Conservation (phyloP, 441 rosid species). For the Adansonia rubrostipa region DNA sequence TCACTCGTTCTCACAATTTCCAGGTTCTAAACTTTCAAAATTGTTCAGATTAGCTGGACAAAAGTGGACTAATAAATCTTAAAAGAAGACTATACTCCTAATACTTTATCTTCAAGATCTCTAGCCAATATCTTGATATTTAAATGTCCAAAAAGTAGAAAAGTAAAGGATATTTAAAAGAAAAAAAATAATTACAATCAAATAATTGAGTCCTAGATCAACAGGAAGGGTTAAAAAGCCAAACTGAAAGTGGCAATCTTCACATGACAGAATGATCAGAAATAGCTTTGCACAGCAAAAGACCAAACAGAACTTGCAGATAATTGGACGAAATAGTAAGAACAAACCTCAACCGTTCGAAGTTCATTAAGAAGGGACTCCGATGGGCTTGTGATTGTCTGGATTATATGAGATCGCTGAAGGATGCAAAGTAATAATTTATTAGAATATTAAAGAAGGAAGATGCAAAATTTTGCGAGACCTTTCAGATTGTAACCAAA, state of each 20-base stretch:
- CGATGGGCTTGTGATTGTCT: constrained; percentile 73
- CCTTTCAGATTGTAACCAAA: constrained; percentile 6
- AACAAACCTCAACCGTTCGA: constrained; percentile 74
- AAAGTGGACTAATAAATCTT: constrained; percentile 9
- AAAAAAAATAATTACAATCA: neutral
- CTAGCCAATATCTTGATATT: neutral
- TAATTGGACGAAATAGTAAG: constrained; percentile 16
- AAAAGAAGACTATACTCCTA: neutral
- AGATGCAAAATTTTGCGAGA: constrained; percentile 19
- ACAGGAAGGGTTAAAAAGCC: constrained; percentile 7
- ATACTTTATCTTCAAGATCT: neutral
- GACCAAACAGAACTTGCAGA: constrained; percentile 12
- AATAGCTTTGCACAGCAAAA: constrained; percentile 6
- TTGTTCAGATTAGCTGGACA: constrained; percentile 5
- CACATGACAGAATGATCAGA: neutral
- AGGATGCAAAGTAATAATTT: constrained; percentile 31
- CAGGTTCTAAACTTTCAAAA: neutral
- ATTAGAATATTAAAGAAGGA: constrained; percentile 23
- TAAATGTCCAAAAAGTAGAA: neutral
- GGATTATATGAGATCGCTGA: constrained; percentile 67
- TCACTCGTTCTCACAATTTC: neutral
- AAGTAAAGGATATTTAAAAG: neutral
- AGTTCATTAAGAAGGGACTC: constrained; percentile 87
- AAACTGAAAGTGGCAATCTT: constrained; percentile 6
- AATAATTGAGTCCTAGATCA: neutral